phyloP scores from a whole-genome alignment of 345 rosid genomes.

The Eucalyptus curtisii region DNA sequence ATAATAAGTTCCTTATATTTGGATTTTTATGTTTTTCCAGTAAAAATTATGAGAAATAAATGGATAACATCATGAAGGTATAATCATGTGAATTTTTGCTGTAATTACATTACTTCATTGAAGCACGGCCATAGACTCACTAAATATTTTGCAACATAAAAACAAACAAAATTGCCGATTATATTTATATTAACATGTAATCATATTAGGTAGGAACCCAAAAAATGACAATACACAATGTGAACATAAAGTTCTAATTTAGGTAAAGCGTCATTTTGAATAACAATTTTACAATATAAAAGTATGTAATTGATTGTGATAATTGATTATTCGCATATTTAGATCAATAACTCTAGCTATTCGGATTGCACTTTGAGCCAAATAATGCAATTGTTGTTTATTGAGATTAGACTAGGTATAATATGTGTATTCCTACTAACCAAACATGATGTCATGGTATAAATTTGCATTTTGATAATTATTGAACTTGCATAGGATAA shows the following conservation, averaged over 20 bases:
- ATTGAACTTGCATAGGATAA: background rate
- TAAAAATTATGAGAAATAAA: background rate
- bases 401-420: background rate
- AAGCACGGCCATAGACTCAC: background rate
- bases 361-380: background rate
- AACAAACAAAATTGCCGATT: background rate
- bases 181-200: background rate
- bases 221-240: background rate
- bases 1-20: background rate
- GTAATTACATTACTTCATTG: background rate
- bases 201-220: background rate
- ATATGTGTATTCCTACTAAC: background rate
- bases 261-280: background rate
- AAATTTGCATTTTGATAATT: background rate
- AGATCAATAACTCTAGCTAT: background rate
- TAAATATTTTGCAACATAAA: background rate
- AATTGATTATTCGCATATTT: accelerated
- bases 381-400: background rate
- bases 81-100: background rate
- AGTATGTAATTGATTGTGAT: background rate
- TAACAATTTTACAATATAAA: too few relatives aligned
- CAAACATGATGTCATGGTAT: background rate
- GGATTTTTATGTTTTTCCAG: background rate
- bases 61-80: background rate
- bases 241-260: background rate